phyloP scores from a whole-genome alignment of 2,329 filamentous ascomycete species.

The Calonectria hawksworthii region DNA sequence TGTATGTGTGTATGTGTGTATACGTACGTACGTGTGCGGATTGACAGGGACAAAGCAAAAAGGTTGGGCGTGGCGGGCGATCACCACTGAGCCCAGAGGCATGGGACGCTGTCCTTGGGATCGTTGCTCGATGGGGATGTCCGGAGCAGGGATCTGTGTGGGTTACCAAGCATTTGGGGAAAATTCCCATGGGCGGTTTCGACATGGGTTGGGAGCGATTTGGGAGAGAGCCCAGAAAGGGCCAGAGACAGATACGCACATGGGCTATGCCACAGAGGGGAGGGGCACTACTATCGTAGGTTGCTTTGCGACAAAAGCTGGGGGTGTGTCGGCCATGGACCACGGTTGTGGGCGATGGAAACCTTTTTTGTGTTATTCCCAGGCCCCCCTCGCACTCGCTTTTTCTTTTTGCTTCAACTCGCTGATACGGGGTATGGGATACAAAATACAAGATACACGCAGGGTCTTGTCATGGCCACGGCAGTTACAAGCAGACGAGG shows the following conservation, averaged over 20 bases:
- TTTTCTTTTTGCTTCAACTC: background rate
- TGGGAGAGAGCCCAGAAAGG: background rate
- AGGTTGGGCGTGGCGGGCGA: background rate
- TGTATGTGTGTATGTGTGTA: background rate
- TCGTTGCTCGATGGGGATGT: conserved; percentile 17
- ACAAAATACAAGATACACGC: no score
- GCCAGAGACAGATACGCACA: background rate
- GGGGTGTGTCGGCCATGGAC: background rate
- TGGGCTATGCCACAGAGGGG: background rate
- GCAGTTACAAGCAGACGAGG: background rate
- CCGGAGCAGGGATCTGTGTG: conserved; percentile 17
- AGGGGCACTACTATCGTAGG: no score
- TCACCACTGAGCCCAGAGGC: background rate
- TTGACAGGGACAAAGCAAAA: conserved; percentile 1
- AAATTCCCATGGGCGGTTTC: conserved; percentile 8
- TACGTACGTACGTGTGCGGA: no score
- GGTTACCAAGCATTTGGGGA: conserved; percentile 26
- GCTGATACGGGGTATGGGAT: background rate
- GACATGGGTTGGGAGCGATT: background rate
- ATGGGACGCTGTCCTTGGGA: conserved; percentile 2
- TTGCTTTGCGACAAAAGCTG: background rate
- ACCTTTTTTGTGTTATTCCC: background rate
- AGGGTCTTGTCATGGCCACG: conserved; percentile 6
- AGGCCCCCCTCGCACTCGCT: background rate
- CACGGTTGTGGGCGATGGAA: background rate